Base-by-base conservation (phyloP, 1,139 yeast genomes). In the Nakaseomyces nivariensis region DNA sequence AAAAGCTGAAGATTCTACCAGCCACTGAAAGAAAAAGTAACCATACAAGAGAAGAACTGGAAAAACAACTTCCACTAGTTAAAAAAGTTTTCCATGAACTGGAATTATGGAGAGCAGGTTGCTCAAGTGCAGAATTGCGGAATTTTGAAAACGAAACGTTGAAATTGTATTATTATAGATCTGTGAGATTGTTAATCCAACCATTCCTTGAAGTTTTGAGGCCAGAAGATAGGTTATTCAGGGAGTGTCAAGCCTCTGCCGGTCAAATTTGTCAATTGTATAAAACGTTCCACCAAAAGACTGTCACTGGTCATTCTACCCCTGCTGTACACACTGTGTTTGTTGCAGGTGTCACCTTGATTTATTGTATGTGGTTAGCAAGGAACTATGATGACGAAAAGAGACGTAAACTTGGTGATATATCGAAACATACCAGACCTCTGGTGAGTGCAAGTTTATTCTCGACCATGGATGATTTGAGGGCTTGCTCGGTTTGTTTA, bases 181-280 rank as follows among this genome's bases (percentile, higher is more conserved):
- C 82, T 1, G 78, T 79, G 3, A 67, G 84, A 49, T 65, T 77
- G 36, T 62, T 79, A 52, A 70, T 79, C 47, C 84, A 79, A 57
- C 85, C 85, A 5, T 79, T 77, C 59, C 59, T 79, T 51, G 82
- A 78, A 53, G 62, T 77, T 17, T 59, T 79, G 55, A 78, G 75
- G 49, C 83, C 84, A 5, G 76, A 75, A 55, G 79, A 78, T 57
- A 71, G 76, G 45, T 63, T 79, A 29, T 78, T 79, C 57, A 71
- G 72, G 49, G 81, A 78, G 61, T 79, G 84, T 60, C 83, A 78
- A 57, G 78, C 79, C 2, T 82, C 82, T 37, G 82, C 83, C 3
- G 84, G 84, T 40, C 80, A 78, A 58, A 75, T 79, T 43, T 78
- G 83, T 59, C 80, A 76, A 55, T 67, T 78, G 13, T 77, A 78